Evolutionary conservation across 129 eudicot genomes (phyloP), one percentile per base, ranked within the genome.

Genomic region (Ambrosia artemisiifolia): DNA sequence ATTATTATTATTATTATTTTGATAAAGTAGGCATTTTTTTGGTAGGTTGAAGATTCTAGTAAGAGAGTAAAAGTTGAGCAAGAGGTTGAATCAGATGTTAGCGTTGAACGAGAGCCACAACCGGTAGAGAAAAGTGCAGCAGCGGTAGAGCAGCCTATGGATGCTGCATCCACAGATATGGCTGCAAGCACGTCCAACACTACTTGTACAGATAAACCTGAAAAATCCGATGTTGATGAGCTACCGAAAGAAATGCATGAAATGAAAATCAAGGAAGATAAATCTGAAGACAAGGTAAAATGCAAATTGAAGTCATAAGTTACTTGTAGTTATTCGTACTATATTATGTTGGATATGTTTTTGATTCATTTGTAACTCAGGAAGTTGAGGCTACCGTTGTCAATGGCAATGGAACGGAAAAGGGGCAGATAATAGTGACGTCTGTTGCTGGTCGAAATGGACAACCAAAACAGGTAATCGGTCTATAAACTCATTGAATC

Each of bases 341-440:
- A n/a, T 34, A 36, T 18, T 46, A 11, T 55, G n/a, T 57, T 7
- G 56, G 34, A 40, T 63, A 11, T 50, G 49, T 69, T 49, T 59
- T 46, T 61, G 13, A 78, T 72, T 65, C 50, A 19, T 13, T 65
- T 73, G 34, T 71, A 65, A 77, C 67, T 40, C 82, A 89, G 96
- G 98, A 93, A 72, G 67, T 83, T 60, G 96, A 94, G 70, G 92
- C 96, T 48, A 75, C 91, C 55, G 88, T 90, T 68, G 89, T 94
- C 67, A 87, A 83, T 55, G 96, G 96, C 28, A 81, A 81, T 50
- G 96, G 95, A 65, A 90, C 98, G 24, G 98, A 94, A 72, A 78
- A 88, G 10, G 97, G 98, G 62, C 96, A 94, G 77, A 82, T 87
- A 48, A 89, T 94, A 68, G 91, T 85, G 55, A 88, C 98, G 34